Evolutionary conservation across 139 green algal species (phyloP).

Genomic region (Haematococcus sp.): DNA sequence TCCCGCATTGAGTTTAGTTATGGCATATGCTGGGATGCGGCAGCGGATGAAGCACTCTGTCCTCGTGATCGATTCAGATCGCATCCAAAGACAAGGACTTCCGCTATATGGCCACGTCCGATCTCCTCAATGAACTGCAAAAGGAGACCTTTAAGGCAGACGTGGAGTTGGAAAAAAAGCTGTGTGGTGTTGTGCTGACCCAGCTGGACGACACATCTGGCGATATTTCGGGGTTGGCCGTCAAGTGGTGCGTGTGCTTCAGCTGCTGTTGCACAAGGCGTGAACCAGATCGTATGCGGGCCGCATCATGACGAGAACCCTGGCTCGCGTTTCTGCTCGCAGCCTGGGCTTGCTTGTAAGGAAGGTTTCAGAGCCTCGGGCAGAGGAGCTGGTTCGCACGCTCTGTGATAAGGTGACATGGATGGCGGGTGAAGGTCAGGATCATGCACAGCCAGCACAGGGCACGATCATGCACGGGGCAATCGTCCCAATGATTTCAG

Average conservation of each 20-base stretch:
- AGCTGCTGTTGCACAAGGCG: too few species aligned
- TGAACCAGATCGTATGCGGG: background rate
- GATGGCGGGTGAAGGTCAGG: too few species aligned
- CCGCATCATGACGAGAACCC: too few species aligned
- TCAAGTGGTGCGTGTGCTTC: conserved; percentile 74
- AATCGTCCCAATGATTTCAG: too few species aligned
- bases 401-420: conserved; percentile 74
- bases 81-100: conserved; percentile 75
- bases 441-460: too few species aligned
- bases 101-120: conserved; percentile 93
- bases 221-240: conserved; percentile 86
- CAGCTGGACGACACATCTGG: conserved; percentile 86
- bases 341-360: conserved; percentile 84
- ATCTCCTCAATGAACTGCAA: conserved; percentile 84
- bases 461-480: too few species aligned
- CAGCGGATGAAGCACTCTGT: background rate
- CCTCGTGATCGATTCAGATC: conserved; percentile 40
- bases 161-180: conserved; percentile 60
- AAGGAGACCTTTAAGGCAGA: conserved; percentile 75
- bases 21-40: background rate
- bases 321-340: background rate
- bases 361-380: conserved; percentile 59
- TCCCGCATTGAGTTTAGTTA: background rate
- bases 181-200: conserved; percentile 69
- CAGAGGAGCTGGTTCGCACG: conserved; percentile 56